Evolutionary conservation across 345 rosid genomes (phyloP), one percentile per base, ranked within the genome.

Genomic region (Aurinia saxatilis): DNA sequence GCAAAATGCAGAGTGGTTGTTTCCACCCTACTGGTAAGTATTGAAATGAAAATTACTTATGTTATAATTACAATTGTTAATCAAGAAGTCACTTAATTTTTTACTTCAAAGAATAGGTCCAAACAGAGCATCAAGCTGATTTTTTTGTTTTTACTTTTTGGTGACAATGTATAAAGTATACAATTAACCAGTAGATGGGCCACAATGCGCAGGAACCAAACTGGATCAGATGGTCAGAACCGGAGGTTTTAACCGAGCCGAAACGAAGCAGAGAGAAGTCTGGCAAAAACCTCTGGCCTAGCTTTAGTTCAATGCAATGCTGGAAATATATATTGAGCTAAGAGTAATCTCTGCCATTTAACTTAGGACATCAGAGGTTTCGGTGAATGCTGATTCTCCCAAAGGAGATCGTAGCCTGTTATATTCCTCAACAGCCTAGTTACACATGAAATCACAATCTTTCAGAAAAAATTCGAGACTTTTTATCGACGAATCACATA

Each of bases 1-100:
- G 53, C 92, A 82, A 77, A 96, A 82, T 71, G 75, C 90, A 46
- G 96, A 93, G 21, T 90, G 99, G 97, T 44, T 84, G 82, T 93
- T 82, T 73, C 84, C 95, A 23, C 62, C 82, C 8, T 93, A 82
- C 82, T 93, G 97, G 63, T 92, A 90, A 38, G 37, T 15, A 49
- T 38, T 46, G 7, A 17, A 31, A 18, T 19, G 18, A 7, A 50
- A 50, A 67, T 31, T 11, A 47, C 36, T 19, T 25, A 46, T 18
- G 10, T 42, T 19, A 18, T 41, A n/a, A 8, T 8, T 39, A 41
- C 50, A 21, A 21, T 21, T 21, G 25, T 21, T 21, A 21, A 21
- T 21, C 4, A 21, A 21, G 2, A 21, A 63, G 19, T 19, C 7
- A 21, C n/a, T n/a, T n/a, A n/a, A n/a, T n/a, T n/a, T n/a, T n/a